Evolutionary conservation across 306 rosid species (phyloP).

Genomic region (Trifolium repens): DNA sequence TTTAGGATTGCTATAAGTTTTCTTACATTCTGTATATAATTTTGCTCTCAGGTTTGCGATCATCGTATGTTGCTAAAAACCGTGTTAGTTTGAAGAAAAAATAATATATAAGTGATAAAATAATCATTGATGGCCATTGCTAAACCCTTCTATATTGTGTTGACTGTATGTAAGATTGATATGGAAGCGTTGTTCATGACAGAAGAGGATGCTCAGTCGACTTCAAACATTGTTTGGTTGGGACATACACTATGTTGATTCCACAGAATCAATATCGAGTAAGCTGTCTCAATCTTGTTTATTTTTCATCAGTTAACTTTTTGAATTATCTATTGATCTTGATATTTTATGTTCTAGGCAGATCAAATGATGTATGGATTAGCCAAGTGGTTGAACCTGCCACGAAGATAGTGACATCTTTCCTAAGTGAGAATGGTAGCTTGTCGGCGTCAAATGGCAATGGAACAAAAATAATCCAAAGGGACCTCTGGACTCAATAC

Average conservation of each 20-base stretch:
- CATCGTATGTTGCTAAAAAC: slow-evolving; percentile 1
- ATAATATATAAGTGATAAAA: slow-evolving; percentile 2
- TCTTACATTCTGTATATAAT: slow-evolving; percentile 17
- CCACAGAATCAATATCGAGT: slow-evolving; percentile 77
- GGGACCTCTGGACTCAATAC: slow-evolving; percentile 92
- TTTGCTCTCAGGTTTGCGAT: background rate
- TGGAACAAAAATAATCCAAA: slow-evolving; percentile 53
- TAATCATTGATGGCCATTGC: slow-evolving; percentile 26
- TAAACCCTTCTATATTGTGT: slow-evolving; percentile 23
- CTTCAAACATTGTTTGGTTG: slow-evolving; percentile 75
- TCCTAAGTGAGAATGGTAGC: slow-evolving; percentile 52
- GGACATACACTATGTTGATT: slow-evolving; percentile 72
- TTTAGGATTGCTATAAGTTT: background rate
- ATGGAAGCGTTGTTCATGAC: slow-evolving; percentile 44
- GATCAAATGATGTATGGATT: slow-evolving; percentile 68
- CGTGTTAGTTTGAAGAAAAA: slow-evolving; percentile 2
- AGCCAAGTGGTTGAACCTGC: slow-evolving; percentile 71
- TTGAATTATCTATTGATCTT: slow-evolving; percentile 1
- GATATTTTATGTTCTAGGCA: slow-evolving; percentile 53
- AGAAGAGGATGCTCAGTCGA: slow-evolving; percentile 79
- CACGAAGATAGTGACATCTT: slow-evolving; percentile 53
- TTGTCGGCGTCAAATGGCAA: slow-evolving; percentile 38
- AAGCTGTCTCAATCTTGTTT: slow-evolving; percentile 39
- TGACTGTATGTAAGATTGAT: slow-evolving; percentile 30
- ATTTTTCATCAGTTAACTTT: background rate